Conservation (phyloP, 495 filamentous ascomycete genomes). For the Tetracladium setigerum region DNA sequence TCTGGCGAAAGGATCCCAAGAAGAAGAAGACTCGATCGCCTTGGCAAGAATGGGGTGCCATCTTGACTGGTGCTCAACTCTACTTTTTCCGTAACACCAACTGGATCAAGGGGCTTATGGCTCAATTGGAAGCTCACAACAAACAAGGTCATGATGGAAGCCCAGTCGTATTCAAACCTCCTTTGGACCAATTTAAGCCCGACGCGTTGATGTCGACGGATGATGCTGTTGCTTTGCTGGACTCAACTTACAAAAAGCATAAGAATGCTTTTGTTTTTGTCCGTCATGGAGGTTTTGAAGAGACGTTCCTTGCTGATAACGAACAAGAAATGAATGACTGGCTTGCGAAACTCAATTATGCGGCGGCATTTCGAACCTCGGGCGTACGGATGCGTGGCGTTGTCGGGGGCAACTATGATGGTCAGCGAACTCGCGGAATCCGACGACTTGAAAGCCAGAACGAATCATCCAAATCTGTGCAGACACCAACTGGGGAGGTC, state of each 20-base stretch:
- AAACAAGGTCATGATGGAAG: constrained; percentile 57
- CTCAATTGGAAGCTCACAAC: constrained; percentile 73
- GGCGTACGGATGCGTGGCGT: constrained; percentile 88
- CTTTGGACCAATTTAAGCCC: constrained; percentile 84
- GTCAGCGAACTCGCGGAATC: constrained; percentile 66
- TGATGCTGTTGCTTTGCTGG: constrained; percentile 81
- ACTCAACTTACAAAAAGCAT: constrained; percentile 86
- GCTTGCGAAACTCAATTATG: constrained; percentile 94
- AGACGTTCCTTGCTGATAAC: constrained; percentile 81
- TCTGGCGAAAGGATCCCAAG: constrained; percentile 94
- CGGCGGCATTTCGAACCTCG: constrained; percentile 83
- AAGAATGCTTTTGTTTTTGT: constrained; percentile 93
- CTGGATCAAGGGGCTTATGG: constrained; percentile 87
- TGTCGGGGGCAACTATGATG: constrained; percentile 78
- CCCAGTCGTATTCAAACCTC: constrained; percentile 81
- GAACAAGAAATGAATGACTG: constrained; percentile 95
- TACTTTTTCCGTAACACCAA: constrained; percentile 91
- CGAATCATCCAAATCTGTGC: constrained; percentile 48
- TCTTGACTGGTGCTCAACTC: constrained; percentile 88
- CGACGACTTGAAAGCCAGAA: constrained; percentile 52
- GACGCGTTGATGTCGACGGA: constrained; percentile 88
- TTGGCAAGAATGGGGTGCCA: constrained; percentile 97
- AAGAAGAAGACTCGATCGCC: constrained; percentile 92
- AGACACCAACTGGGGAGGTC: constrained; percentile 64
- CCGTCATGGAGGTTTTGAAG: constrained; percentile 80